Percentiles rank a stretch among this genome's conserved stretches.
phyloP scores from a whole-genome alignment of 805 yeast genomes.

The Hanseniaspora osmophila region DNA sequence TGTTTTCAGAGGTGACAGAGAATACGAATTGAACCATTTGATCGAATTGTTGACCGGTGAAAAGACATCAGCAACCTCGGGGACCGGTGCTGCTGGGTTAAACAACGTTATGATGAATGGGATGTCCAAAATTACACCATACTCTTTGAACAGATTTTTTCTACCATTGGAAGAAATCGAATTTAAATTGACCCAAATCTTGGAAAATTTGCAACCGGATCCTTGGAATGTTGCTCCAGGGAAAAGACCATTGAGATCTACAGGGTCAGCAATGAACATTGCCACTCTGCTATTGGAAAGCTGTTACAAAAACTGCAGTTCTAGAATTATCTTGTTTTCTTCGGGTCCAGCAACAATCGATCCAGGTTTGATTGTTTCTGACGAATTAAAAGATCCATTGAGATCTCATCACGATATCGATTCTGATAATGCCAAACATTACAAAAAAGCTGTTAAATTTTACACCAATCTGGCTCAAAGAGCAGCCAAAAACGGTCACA shows the following conservation, averaged over 20 bases:
- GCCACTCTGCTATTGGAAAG: constrained; percentile 74
- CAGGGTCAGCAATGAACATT: constrained; percentile 83
- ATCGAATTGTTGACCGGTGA: constrained; percentile 51
- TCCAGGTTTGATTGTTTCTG: constrained; percentile 89
- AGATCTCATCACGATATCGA: constrained; percentile 96
- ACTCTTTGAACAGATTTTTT: constrained; percentile 47
- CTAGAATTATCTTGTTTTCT: constrained; percentile 77
- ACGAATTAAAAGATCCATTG: constrained; percentile 85
- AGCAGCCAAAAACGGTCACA: constrained; percentile 59
- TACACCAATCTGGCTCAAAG: constrained; percentile 63
- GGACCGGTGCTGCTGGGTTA: constrained; percentile 10
- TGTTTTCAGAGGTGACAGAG: constrained; percentile 82
- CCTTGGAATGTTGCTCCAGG: constrained; percentile 84
- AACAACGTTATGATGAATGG: constrained; percentile 1
- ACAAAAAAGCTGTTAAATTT: constrained; percentile 70
- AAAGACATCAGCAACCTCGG: constrained; percentile 11
- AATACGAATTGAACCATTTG: constrained; percentile 42
- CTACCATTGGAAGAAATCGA: constrained; percentile 67
- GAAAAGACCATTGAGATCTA: constrained; percentile 76
- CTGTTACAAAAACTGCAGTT: constrained; percentile 72
- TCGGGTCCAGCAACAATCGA: constrained; percentile 92
- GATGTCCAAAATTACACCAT: constrained; percentile 21
- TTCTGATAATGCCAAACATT: constrained; percentile 76
- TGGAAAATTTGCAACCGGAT: constrained; percentile 65
- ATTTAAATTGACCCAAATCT: constrained; percentile 61